Percentiles rank a stretch among this genome's conserved stretches.
Evolutionary conservation across 2,329 filamentous ascomycete species (phyloP).

Genomic region (Phialophora expanda): DNA sequence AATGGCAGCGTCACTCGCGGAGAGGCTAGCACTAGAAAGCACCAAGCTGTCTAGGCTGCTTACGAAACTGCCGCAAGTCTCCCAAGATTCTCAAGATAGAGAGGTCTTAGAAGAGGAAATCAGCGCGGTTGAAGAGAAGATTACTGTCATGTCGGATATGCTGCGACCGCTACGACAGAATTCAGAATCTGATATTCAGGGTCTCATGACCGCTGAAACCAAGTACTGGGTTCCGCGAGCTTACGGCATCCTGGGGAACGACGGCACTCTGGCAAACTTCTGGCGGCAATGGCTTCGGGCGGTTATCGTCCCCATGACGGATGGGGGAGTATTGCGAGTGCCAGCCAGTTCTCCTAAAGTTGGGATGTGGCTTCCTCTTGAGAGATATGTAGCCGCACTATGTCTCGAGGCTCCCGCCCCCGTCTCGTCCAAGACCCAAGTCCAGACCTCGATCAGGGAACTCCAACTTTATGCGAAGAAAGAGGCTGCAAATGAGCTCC

Average conservation of each 20-base stretch:
- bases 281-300: constrained; percentile 99
- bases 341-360: constrained; percentile 87
- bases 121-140: constrained; percentile 95
- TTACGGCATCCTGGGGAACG: constrained; percentile 88
- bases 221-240: constrained; percentile 94
- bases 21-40: constrained; percentile 82
- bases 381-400: constrained; percentile 95
- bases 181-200: constrained; percentile 95
- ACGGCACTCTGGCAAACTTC: constrained; percentile 81
- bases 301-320: constrained; percentile 92
- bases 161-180: constrained; percentile 89
- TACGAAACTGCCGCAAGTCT: constrained; percentile 77
- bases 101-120: constrained; percentile 92
- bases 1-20: constrained; percentile 86
- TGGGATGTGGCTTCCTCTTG: constrained; percentile 93
- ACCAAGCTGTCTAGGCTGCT: constrained; percentile 88
- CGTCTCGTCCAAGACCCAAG: constrained; percentile 90
- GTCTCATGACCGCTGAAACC: constrained; percentile 90
- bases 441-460: constrained; percentile 88
- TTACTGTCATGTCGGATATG: constrained; percentile 94
- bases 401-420: constrained; percentile 95
- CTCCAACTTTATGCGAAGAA: constrained; percentile 89
- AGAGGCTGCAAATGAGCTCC: constrained; percentile 90
- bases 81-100: constrained; percentile 78
- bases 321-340: constrained; percentile 79